Base-by-base conservation (phyloP, 148 eudicot species). In the Diospyros lotus region DNA sequence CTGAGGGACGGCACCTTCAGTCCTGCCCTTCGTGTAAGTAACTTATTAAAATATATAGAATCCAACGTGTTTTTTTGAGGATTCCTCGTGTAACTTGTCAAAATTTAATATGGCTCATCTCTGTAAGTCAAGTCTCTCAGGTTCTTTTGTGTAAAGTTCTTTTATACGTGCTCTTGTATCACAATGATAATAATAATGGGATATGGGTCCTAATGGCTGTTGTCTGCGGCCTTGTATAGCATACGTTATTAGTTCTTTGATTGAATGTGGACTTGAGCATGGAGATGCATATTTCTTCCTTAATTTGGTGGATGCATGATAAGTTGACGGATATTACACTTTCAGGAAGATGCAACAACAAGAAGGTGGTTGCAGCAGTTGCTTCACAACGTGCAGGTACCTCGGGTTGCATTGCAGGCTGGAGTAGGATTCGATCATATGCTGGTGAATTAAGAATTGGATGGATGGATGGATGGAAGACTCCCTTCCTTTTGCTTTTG, bases 271-370 rank as follows among this genome's bases (percentile, higher is more conserved):
- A 28, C 28, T 28, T 28, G 28, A 28, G 28, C 28, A 28, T 28
- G 28, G 28, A 28, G 28, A 28, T 28, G 28, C 28, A 28, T 28
- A 28, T 28, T 28, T 28, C n/a, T n/a, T n/a, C n/a, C n/a, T n/a
- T n/a, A n/a, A n/a, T n/a, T n/a, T n/a, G n/a, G n/a, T n/a, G n/a
- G n/a, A n/a, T n/a, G n/a, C n/a, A n/a, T n/a, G n/a, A n/a, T n/a
- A 28, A 28, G 28, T 28, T 28, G 28, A 28, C 28, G 28, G 28
- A 28, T 28, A 28, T 64, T 52, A 78, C 78, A 73, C 64, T 74
- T 75, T 80, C 91, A 95, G 98, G 97, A 95, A 63, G 97, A 95
- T 85, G 94, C 91, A 13, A 92, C 94, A 4, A 89, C 97, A 58
- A 89, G 90, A 80, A 89, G 88, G 77, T 95, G 98, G 98, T 88